A percentile compares a stretch with the other conserved stretches of the same genome.
Conservation (phyloP, 495 filamentous ascomycete genomes). For the Penicillium dipodomyicola region DNA sequence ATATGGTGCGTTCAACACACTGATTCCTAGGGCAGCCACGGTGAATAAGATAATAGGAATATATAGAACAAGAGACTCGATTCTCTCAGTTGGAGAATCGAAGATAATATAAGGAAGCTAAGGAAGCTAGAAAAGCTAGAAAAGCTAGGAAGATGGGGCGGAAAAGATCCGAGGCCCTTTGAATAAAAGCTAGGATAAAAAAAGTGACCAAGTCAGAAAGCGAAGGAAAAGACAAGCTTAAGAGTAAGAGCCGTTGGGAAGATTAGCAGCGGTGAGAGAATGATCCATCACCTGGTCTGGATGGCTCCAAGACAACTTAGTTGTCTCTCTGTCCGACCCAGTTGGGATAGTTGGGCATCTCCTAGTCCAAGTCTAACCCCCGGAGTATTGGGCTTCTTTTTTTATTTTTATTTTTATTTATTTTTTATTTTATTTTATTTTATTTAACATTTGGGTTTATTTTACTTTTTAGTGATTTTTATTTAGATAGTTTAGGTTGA, state of each 20-base stretch:
- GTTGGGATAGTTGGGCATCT: conserved; percentile 27
- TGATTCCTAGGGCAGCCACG: conserved; percentile 47
- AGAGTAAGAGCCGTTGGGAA: conserved; percentile 22
- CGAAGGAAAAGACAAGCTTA: conserved; percentile 7
- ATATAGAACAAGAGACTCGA: conserved; percentile 5
- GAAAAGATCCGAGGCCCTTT: conserved; percentile 22
- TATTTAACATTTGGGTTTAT: background rate
- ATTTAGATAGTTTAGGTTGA: background rate
- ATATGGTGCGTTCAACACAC: conserved; percentile 35
- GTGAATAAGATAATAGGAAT: conserved; percentile 22
- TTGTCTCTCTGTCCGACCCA: conserved; percentile 29
- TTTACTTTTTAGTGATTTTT: background rate
- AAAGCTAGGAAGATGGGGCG: conserved; percentile 3
- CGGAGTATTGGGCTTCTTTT: conserved; percentile 11
- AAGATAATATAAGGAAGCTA: background rate
- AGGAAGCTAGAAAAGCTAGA: conserved; percentile 1
- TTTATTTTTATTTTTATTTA: background rate
- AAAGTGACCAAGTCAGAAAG: background rate
- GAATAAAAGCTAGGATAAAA: background rate
- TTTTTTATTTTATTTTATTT: background rate
- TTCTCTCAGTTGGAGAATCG: conserved; percentile 13
- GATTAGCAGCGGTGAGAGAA: conserved; percentile 27
- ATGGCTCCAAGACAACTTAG: conserved; percentile 16
- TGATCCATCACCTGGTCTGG: conserved; percentile 28
- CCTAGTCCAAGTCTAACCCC: conserved; percentile 8